These are phyloP conservation scores for Urochloa ruziziensis DNA, from an alignment of 176 grass and related monocot species.

Conservation along the genomic window DNA sequence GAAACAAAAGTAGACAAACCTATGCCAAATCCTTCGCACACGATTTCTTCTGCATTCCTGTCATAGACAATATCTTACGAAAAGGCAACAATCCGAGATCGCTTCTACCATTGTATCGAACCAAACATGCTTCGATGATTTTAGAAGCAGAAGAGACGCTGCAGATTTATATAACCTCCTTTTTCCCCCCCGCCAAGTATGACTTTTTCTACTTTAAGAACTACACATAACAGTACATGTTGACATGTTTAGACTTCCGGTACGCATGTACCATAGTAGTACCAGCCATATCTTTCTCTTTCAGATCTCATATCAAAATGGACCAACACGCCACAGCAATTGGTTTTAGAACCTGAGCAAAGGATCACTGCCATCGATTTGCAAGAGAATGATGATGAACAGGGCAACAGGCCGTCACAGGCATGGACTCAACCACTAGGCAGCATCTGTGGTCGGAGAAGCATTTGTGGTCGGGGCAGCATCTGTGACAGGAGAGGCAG, in stretches of 20 bases:
- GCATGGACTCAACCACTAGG: not conserved
- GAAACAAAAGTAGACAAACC: not conserved
- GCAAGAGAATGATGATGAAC: not conserved
- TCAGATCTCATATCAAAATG: slow-evolving; percentile 33
- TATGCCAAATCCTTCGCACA: not conserved
- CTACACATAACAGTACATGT: slow-evolving; percentile 27
- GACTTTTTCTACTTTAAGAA: slow-evolving; percentile 12
- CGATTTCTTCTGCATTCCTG: not conserved
- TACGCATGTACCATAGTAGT: slow-evolving; percentile 32
- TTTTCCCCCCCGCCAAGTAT: not conserved
- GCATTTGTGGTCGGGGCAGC: not conserved
- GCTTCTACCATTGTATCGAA: not conserved
- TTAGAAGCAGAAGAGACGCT: not conserved
- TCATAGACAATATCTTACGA: not conserved
- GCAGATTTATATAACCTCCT: not conserved
- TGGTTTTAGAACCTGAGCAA: slow-evolving; percentile 1
- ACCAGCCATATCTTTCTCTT: slow-evolving; percentile 6
- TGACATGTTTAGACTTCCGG: slow-evolving; percentile 16
- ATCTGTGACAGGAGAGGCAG: no score
- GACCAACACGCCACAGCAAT: slow-evolving; percentile 18
- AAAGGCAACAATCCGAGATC: not conserved
- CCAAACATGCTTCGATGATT: not conserved
- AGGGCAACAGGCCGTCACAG: not conserved
- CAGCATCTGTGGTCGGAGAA: not conserved
- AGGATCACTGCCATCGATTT: not conserved